Base-by-base conservation (phyloP, 2,329 filamentous ascomycete genomes). In the Neocatenulostroma microsporum region DNA sequence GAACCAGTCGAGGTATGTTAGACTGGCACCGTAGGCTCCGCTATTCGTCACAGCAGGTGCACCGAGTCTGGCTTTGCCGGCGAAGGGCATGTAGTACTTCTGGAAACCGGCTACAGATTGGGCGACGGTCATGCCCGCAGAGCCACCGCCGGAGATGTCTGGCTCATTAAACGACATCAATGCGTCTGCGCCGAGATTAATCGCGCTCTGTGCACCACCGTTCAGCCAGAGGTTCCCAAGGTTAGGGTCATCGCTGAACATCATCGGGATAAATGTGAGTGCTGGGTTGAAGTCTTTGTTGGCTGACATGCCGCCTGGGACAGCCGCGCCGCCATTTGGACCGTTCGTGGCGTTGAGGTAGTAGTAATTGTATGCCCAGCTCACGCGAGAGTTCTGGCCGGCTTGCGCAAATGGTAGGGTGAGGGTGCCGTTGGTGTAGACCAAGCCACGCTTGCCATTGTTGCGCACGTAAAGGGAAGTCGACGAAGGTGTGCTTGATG, bases 131-230 rank as follows among this genome's bases (percentile, higher is more conserved):
- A 79, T 53, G 63, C 78, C 73, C 45, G 74, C 63, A 60, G 81
- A 76, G 19, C 57, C 57, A 8, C 47, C 48, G 36, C 14, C 41
- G 31, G 49, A 53, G 13, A 24, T 69, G 57, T 84, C 79, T 18
- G 76, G 76, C 65, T 84, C 80, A 67, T 84, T 84, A 71, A 82
- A 82, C 57, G 69, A 68, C 49, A 82, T 66, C 33, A 82, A 56
- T 45, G 68, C 65, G 45, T 66, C 71, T 44, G 70, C 62, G 33
- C 49, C 48, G 21, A 39, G 26, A 19, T 47, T 31, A 21, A 54
- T 48, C 8, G 51, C 50, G 11, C 41, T 21, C 26, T 49, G 41
- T 13, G 45, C 53, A n/a, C n/a, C n/a, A 21, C 42, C 42, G 11
- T 34, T 19, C 9, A 39, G 25, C 53, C 53, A 56, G n/a, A 40